Evolutionary conservation across 2,329 filamentous ascomycete species (phyloP), one percentile per base, ranked within the genome.

Genomic region (Beauveria sp.): DNA sequence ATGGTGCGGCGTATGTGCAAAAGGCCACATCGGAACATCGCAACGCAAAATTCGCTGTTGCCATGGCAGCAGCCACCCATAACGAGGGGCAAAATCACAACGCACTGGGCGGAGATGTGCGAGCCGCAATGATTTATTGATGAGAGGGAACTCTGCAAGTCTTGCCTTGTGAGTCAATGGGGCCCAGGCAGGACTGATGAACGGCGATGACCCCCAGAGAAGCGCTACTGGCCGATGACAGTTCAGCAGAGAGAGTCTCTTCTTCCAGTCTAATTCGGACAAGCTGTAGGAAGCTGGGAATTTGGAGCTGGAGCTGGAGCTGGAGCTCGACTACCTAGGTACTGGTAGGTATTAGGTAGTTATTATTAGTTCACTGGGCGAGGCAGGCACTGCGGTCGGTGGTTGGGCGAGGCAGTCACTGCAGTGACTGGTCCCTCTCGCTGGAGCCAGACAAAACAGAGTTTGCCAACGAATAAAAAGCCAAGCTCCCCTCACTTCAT

Each of bases 361-460:
- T 38, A 34, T 34, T 14, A 14, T 34, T 5, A 14, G 34, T 38
- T 38, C 1, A 38, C 34, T 14, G 34, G 34, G 34, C 34, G 12
- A 34, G 31, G 12, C 12, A 38, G 5, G 34, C 34, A 14, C 34
- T 38, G 34, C 34, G 12, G 34, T 38, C 34, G 5, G 34, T 38
- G 34, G 12, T 38, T 38, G 34, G 12, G 34, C 12, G 12, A 38
- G 34, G 34, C 12, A 38, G 34, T 38, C 34, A 38, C 34, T 38
- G 34, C 12, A 38, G 34, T 38, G 34, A 38, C 40, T 54, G 52
- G 14, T 42, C 34, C 20, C 20, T 42, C 20, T 22, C 24, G 14
- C 52, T 55, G 52, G 38, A 45, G 38, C 52, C 52, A 55, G 20
- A 51, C 38, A 55, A 55, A 55, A 55, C 52, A 55, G 24, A 55